Conservation (phyloP, 106 monocot genomes). For the Dioscorea alata region DNA sequence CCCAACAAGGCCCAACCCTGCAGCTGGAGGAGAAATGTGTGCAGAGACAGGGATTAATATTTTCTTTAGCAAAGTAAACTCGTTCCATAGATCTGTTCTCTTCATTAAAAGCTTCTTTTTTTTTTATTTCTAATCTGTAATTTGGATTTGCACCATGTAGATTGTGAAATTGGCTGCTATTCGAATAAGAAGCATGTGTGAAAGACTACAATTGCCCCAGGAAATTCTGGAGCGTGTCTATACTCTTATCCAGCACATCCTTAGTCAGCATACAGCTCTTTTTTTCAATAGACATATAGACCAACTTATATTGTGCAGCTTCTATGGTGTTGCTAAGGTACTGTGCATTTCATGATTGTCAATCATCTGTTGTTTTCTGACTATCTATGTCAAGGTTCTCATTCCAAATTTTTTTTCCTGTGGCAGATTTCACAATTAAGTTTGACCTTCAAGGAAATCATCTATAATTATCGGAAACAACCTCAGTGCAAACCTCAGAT, state of each 20-base stretch:
- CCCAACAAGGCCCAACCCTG: slow-evolving; percentile 77
- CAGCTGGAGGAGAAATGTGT: slow-evolving; percentile 80
- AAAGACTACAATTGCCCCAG: slow-evolving; percentile 67
- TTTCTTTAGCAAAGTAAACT: slow-evolving; percentile 78
- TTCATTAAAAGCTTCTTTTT: background rate
- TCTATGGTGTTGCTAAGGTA: slow-evolving; percentile 95
- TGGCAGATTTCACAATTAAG: slow-evolving; percentile 73
- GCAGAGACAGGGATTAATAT: slow-evolving; percentile 80
- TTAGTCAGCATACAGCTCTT: slow-evolving; percentile 64
- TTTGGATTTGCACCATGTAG: slow-evolving; percentile 18
- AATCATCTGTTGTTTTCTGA: too few species aligned
- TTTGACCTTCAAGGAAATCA: slow-evolving; percentile 94
- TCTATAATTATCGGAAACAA: slow-evolving; percentile 82
- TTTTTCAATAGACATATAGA: slow-evolving; percentile 97
- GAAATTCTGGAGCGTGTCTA: slow-evolving; percentile 70
- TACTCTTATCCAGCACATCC: slow-evolving; percentile 72
- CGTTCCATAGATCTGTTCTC: background rate
- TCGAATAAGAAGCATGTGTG: slow-evolving; percentile 85
- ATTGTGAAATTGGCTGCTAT: slow-evolving; percentile 77
- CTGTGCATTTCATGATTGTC: too few species aligned
- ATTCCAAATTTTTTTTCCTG: background rate
- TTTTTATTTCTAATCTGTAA: background rate
- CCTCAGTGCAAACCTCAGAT: slow-evolving; percentile 92
- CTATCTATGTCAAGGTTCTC: background rate
- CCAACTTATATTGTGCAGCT: slow-evolving; percentile 87